Conservation (phyloP, 129 eudicot genomes). For the Lonicera japonica region DNA sequence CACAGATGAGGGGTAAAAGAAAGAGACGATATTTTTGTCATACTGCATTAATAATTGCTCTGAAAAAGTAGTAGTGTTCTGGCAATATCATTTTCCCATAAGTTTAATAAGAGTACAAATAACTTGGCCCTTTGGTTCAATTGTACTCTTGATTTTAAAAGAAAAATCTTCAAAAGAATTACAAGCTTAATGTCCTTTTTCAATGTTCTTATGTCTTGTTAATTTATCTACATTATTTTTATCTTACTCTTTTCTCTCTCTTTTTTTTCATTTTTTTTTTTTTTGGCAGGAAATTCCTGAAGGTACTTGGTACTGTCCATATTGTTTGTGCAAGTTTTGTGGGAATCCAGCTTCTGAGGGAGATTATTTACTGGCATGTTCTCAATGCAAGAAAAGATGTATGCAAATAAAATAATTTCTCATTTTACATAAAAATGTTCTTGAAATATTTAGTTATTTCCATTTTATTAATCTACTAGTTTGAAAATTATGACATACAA, state of each 20-base stretch:
- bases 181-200: no score
- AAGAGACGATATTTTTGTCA: no score
- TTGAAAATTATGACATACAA: background rate
- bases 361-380: constrained; percentile 31
- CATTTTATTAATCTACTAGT: background rate
- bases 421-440: background rate
- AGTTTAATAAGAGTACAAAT: no score
- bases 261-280: no score
- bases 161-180: no score
- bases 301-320: constrained; percentile 56
- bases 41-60: no score
- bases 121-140: no score
- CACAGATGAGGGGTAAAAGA: no score
- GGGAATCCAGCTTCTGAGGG: constrained; percentile 22
- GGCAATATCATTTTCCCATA: no score
- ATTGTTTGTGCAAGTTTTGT: constrained; percentile 63
- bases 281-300: constrained; percentile 53
- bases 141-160: no score
- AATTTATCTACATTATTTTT: background rate
- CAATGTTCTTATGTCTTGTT: background rate
- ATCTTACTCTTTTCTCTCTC: no score
- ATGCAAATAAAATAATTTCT: constrained; percentile 5
- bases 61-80: no score
- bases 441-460: background rate
- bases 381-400: constrained; percentile 58